Base-by-base conservation (phyloP, 768 basidiomycete species). In the Agaricus sinodeliciosus region DNA sequence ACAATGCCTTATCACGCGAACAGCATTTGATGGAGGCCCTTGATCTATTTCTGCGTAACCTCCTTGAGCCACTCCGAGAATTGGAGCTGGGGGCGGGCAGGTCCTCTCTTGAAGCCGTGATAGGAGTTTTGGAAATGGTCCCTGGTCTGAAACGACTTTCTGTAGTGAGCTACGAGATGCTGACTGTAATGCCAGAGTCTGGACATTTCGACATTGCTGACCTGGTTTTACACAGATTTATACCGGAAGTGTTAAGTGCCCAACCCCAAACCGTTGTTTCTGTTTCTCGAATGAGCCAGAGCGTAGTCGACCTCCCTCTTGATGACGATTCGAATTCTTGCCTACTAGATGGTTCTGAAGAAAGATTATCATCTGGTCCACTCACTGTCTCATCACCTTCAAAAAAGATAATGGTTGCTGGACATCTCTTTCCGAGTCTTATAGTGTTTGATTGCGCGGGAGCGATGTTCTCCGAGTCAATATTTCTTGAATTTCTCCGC, bases 71-170 rank as follows among this genome's bases (percentile, higher is more conserved):
- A 15, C 49, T 50, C 2, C 41, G 35, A 31, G 49, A 50, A 12
- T 9, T 50, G 8, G 41, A 43, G n/a, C 7, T 50, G 18, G 28
- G 18, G 16, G 42, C 41, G 13, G 25, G 35, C 7, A 31, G 40
- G 13, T 25, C 42, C 6, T 16, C 28, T 4, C n/a, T 25, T 22
- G 28, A 19, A 8, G 9, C n/a, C 6, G 40, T 50, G 40, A 9
- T 43, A 13, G 16, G 26, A 15, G 18, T 43, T 28, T 18, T 50
- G 49, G 49, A 50, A 6, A 42, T 50, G 28, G 39, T 50, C 4
- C 49, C 49, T 9, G 49, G 49, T 15, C 22, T 50, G 28, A 42
- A 35, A 40, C 42, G 49, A 15, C 16, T 50, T n/a, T 50, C 49
- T 8, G 31, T 50, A 34, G 34, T 13, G 42, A 43, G 42, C 16